Evolutionary conservation across 1,284 basidiomycete species (phyloP), one percentile per base, ranked within the genome.

Genomic region (Cerioporus squamosus): DNA sequence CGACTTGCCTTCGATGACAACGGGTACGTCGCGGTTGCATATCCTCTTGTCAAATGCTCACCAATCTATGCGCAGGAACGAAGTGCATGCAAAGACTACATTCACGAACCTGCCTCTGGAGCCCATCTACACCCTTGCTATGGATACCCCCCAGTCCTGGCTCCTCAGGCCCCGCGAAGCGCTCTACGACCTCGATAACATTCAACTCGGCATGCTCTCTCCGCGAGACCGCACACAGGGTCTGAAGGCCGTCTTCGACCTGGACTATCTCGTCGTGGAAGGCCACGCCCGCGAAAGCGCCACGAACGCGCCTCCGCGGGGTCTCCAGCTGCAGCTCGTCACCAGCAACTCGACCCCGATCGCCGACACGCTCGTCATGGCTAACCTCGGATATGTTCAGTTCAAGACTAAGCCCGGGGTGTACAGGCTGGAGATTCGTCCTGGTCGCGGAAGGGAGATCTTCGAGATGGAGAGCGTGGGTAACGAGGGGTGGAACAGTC

Each of bases 381-480:
- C 93, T 5, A 99, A 98, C 70, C 78, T 98, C 9, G 97, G 97
- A 3, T 99, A 99, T 74, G 81, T 98, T 62, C 97, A 99, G 74
- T 95, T 99, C 80, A 95, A 94, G 70, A 91, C 93, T 2, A 89
- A 84, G 49, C 97, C 97, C 0, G 97, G 97, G 2, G 86, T 93
- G 0, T 97, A 93, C 79, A 78, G 81, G 48, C 79, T 98, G 1
- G 85, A 88, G 53, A 95, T 98, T 55, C 84, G 96, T 3, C 81
- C 86, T 12, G 95, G 95, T 0, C 79, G 89, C 5, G 94, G 94
- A 4, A 79, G 82, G 42, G 88, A 95, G 33, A 85, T 98, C 20
- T 98, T 88, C 73, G 77, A 81, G 60, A 81, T 98, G 67, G 88
- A 91, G 68, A 95, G 92, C 71, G 90, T 90, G 2, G 93, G 92